These are phyloP conservation scores for Phoma sp. DNA, from an alignment of 2,329 filamentous ascomycete species.

Conservation along the genomic window DNA sequence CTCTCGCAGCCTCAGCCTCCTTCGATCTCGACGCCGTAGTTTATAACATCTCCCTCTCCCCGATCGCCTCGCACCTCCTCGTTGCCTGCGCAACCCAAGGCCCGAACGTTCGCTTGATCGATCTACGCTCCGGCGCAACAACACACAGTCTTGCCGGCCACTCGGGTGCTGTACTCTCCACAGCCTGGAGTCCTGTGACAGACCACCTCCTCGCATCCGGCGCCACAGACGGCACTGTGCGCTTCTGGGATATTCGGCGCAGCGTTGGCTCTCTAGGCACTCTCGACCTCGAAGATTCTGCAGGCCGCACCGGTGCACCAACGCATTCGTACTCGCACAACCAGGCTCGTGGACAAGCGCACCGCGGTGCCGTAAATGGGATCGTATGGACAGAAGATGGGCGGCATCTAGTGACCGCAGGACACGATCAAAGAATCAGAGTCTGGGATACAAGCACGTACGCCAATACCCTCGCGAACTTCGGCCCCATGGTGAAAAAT, in stretches of 20 bases:
- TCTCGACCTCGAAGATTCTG: constrained; percentile 83
- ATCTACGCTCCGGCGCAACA: constrained; percentile 80
- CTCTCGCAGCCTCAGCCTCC: constrained; percentile 66
- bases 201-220: constrained; percentile 84
- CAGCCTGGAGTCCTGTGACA: constrained; percentile 81
- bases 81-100: constrained; percentile 90
- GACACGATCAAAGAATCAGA: constrained; percentile 82
- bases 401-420: constrained; percentile 76
- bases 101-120: constrained; percentile 82
- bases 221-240: constrained; percentile 81
- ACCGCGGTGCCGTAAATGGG: constrained; percentile 83
- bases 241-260: constrained; percentile 87
- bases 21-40: constrained; percentile 74
- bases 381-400: constrained; percentile 86
- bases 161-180: constrained; percentile 63
- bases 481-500: constrained; percentile 84
- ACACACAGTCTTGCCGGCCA: constrained; percentile 61
- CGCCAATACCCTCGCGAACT: constrained; percentile 86
- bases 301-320: constrained; percentile 66
- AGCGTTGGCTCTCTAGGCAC: constrained; percentile 78
- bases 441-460: constrained; percentile 86
- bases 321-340: constrained; percentile 51
- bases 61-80: constrained; percentile 74
- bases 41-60: constrained; percentile 80
- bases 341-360: constrained; percentile 62